Percentiles rank a stretch among this genome's conserved stretches.
Evolutionary conservation across 768 basidiomycete species (phyloP).

Genomic region (Russula dissimulans): DNA sequence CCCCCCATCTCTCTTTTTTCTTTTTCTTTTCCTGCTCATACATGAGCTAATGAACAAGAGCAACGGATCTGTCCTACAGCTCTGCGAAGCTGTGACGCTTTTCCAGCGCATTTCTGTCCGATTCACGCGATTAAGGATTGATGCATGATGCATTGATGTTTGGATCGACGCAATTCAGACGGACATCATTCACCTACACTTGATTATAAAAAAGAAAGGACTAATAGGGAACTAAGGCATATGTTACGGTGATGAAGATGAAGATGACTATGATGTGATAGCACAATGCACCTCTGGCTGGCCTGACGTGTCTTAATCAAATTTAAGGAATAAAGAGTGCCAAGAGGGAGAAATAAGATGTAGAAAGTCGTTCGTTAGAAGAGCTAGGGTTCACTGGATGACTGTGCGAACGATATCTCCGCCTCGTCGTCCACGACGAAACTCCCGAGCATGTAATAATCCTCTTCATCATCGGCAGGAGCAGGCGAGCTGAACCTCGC

Average conservation of each 20-base stretch:
- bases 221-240: neutral
- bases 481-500: constrained; percentile 54
- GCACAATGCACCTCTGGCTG: neutral
- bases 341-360: neutral
- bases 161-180: neutral
- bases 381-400: constrained; percentile 21
- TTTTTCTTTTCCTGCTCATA: neutral
- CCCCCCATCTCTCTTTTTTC: no score
- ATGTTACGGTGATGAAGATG: neutral
- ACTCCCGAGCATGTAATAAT: constrained; percentile 65
- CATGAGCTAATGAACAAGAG: constrained; percentile 12
- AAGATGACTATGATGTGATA: neutral
- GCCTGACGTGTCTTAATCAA: neutral
- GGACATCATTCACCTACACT: neutral
- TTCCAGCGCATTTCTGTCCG: neutral
- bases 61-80: constrained; percentile 1
- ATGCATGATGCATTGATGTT: no score
- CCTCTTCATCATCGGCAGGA: constrained; percentile 40
- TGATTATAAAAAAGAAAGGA: neutral
- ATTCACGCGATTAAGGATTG: neutral
- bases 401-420: constrained; percentile 42
- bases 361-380: neutral
- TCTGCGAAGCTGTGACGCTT: constrained; percentile 4
- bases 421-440: constrained; percentile 77
- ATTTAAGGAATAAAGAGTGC: neutral